These are phyloP conservation scores for Aureobasidium musti DNA, from an alignment of 2,329 filamentous ascomycete species.

Conservation along the genomic window DNA sequence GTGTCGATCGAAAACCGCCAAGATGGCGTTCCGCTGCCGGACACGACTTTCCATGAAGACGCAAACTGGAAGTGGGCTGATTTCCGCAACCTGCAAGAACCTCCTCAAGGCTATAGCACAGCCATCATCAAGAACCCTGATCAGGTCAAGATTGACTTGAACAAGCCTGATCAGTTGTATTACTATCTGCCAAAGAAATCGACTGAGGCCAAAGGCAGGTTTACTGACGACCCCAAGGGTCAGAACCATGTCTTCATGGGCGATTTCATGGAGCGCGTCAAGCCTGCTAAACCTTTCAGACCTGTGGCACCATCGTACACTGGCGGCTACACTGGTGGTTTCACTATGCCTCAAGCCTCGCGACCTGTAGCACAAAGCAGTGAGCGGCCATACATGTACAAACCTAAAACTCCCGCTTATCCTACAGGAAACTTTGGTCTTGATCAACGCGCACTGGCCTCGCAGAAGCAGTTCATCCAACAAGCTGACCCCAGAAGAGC, in stretches of 20 bases:
- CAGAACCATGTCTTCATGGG: slow-evolving; percentile 66
- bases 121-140: slow-evolving; percentile 42
- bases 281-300: slow-evolving; percentile 35
- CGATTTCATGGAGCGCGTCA: slow-evolving; percentile 71
- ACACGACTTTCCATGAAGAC: slow-evolving; percentile 52
- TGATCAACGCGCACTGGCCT: slow-evolving; percentile 36
- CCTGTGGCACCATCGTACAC: slow-evolving; percentile 37
- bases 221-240: slow-evolving; percentile 72
- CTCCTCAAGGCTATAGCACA: slow-evolving; percentile 45
- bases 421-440: slow-evolving; percentile 35
- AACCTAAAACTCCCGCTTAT: slow-evolving; percentile 40
- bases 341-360: slow-evolving; percentile 10
- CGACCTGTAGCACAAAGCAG: slow-evolving; percentile 10
- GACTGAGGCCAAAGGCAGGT: slow-evolving; percentile 87
- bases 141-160: slow-evolving; percentile 70
- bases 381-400: slow-evolving; percentile 44
- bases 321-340: slow-evolving; percentile 15
- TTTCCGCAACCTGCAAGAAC: slow-evolving; percentile 62
- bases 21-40: slow-evolving; percentile 53
- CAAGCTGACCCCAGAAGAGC: slow-evolving; percentile 19
- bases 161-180: slow-evolving; percentile 76
- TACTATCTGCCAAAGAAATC: slow-evolving; percentile 83
- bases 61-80: slow-evolving; percentile 59
- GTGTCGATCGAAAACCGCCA: slow-evolving; percentile 52
- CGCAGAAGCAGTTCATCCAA: slow-evolving; percentile 24